Evolutionary conservation across 1,139 yeast species (phyloP).

Genomic region (Saccharomycopsis crataegensis): DNA sequence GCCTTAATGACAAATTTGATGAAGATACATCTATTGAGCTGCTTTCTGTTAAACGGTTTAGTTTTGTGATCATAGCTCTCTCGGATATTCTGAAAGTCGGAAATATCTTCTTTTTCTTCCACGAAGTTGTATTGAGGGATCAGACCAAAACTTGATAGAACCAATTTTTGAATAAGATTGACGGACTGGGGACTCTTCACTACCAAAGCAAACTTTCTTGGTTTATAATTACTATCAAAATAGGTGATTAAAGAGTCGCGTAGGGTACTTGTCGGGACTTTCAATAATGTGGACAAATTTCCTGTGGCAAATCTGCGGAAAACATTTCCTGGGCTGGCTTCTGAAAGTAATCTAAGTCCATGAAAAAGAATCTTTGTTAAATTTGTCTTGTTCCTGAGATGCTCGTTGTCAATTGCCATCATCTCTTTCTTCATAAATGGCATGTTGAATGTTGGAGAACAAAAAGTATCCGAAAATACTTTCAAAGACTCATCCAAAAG

Average conservation of each 20-base stretch:
- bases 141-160: not conserved
- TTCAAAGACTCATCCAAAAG: slow-evolving; percentile 37
- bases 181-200: slow-evolving; percentile 58
- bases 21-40: not conserved
- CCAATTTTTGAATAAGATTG: slow-evolving; percentile 41
- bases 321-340: slow-evolving; percentile 38
- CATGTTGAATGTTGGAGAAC: slow-evolving; percentile 42
- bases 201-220: slow-evolving; percentile 52
- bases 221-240: slow-evolving; percentile 42
- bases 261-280: slow-evolving; percentile 27
- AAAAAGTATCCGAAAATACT: slow-evolving; percentile 47
- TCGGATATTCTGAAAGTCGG: not conserved
- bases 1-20: not conserved
- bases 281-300: slow-evolving; percentile 45
- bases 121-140: not conserved
- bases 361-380: slow-evolving; percentile 46
- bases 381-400: slow-evolving; percentile 39
- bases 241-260: slow-evolving; percentile 43
- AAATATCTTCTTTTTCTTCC: not conserved
- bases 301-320: slow-evolving; percentile 72
- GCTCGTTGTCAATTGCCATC: slow-evolving; percentile 58
- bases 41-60: not conserved
- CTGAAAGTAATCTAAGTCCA: slow-evolving; percentile 46
- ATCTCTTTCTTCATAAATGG: slow-evolving; percentile 42
- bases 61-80: not conserved